Evolutionary conservation across 768 basidiomycete species (phyloP).

Genomic region (Boletus tylopilopsis): DNA sequence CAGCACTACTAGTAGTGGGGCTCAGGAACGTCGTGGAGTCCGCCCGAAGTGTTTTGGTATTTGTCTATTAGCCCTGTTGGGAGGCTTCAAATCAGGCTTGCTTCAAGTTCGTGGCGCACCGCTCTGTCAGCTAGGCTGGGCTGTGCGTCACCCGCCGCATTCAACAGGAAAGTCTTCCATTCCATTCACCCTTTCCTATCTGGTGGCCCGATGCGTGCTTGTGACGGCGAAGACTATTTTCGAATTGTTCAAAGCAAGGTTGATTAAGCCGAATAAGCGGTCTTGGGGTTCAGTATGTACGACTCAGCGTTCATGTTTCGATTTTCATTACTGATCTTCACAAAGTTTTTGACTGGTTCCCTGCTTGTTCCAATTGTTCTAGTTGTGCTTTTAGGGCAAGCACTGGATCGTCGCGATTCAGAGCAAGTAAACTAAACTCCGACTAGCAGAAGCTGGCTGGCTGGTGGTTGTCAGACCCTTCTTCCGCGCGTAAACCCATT

Average conservation of each 20-base stretch:
- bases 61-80: no score
- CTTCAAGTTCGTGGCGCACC: background rate
- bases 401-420: slow-evolving; percentile 80
- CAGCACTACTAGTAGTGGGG: no score
- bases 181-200: no score
- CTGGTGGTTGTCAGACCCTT: no score
- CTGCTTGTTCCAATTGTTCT: slow-evolving; percentile 40
- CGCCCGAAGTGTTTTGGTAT: no score
- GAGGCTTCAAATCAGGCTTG: background rate
- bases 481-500: no score
- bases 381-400: slow-evolving; percentile 63
- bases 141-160: no score
- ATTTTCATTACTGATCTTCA: slow-evolving; percentile 62
- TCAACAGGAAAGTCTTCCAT: no score
- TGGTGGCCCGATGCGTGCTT: slow-evolving; percentile 85
- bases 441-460: slow-evolving; percentile 54
- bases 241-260: slow-evolving; percentile 61
- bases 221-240: slow-evolving; percentile 82
- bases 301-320: slow-evolving; percentile 78
- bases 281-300: slow-evolving; percentile 43
- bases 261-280: background rate
- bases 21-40: no score
- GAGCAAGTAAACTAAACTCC: slow-evolving; percentile 88
- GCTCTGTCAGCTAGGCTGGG: no score
- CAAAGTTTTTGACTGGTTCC: slow-evolving; percentile 44